A percentile compares a stretch with the other conserved stretches of the same genome.
Evolutionary conservation across 2,329 filamentous ascomycete genomes (phyloP).

Genomic region (Ilyonectria sp.): DNA sequence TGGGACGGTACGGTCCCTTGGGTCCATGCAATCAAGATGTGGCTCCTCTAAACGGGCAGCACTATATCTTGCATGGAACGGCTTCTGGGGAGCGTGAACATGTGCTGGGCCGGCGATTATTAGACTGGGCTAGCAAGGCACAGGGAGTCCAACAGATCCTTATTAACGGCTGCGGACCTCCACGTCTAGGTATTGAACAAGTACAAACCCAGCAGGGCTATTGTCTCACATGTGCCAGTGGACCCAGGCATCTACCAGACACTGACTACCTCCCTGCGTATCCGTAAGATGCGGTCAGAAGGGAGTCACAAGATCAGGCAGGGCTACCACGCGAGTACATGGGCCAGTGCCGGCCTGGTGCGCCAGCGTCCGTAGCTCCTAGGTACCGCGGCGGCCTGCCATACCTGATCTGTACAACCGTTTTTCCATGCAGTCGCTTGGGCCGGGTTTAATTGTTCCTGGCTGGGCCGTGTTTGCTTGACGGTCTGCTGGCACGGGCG

Average conservation of each 20-base stretch:
- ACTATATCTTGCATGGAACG: slow-evolving; percentile 46
- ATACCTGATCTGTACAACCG: not conserved
- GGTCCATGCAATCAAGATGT: slow-evolving; percentile 1
- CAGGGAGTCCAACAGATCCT: slow-evolving; percentile 9
- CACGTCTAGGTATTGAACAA: not conserved
- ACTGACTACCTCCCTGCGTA: slow-evolving; percentile 10
- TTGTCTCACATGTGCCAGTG: slow-evolving; percentile 33
- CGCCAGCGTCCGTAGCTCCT: slow-evolving; percentile 9
- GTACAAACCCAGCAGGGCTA: slow-evolving; percentile 17
- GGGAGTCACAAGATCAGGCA: slow-evolving; percentile 35
- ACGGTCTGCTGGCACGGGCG: slow-evolving; percentile 9
- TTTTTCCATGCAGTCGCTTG: not conserved
- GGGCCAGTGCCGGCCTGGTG: not conserved
- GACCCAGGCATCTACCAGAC: slow-evolving; percentile 30
- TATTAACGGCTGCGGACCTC: not conserved
- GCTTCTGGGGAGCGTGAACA: slow-evolving; percentile 29
- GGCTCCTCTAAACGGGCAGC: slow-evolving; percentile 14
- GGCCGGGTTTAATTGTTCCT: slow-evolving; percentile 1
- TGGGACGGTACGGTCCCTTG: not conserved
- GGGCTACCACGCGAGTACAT: slow-evolving; percentile 33
- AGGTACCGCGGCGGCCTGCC: slow-evolving; percentile 5
- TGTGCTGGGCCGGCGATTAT: slow-evolving; percentile 7
- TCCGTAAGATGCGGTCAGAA: slow-evolving; percentile 45
- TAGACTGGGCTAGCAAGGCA: not conserved
- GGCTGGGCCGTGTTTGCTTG: slow-evolving; percentile 4